phyloP scores from a whole-genome alignment of 2,329 filamentous ascomycete species.

The Curvularia sp. region DNA sequence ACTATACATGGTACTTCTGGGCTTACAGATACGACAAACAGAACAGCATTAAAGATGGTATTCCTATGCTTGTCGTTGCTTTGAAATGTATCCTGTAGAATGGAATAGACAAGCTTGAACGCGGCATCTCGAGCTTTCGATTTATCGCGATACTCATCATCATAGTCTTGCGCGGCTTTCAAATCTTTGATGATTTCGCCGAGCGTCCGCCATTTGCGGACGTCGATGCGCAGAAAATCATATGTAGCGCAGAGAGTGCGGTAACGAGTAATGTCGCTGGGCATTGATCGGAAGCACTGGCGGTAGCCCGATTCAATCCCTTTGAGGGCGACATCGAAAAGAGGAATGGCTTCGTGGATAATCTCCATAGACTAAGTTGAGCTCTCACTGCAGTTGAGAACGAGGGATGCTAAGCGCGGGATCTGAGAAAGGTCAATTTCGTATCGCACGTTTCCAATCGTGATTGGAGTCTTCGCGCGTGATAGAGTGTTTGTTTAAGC shows the following conservation, averaged over 20 bases:
- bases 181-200: conserved; percentile 29
- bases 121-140: conserved; percentile 34
- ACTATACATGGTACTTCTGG: no score
- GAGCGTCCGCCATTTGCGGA: conserved; percentile 27
- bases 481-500: not conserved
- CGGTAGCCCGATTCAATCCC: conserved; percentile 39
- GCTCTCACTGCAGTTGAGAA: conserved; percentile 23
- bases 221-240: conserved; percentile 33
- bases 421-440: conserved; percentile 12
- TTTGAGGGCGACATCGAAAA: conserved; percentile 35
- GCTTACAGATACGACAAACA: conserved; percentile 37
- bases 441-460: conserved; percentile 17
- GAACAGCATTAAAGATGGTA: conserved; percentile 31
- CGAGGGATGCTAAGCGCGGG: conserved; percentile 36
- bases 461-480: conserved; percentile 9
- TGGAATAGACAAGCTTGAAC: conserved; percentile 33
- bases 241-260: conserved; percentile 36
- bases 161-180: conserved; percentile 28
- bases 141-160: conserved; percentile 21
- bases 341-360: conserved; percentile 30
- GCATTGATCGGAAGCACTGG: conserved; percentile 35
- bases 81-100: conserved; percentile 20
- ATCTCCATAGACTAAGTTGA: conserved; percentile 13
- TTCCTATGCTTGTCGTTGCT: conserved; percentile 31
- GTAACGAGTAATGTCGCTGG: conserved; percentile 31